These are phyloP conservation scores for Dissophora ornata DNA, from an alignment of 192 early-diverging fungal species.

Conservation along the genomic window DNA sequence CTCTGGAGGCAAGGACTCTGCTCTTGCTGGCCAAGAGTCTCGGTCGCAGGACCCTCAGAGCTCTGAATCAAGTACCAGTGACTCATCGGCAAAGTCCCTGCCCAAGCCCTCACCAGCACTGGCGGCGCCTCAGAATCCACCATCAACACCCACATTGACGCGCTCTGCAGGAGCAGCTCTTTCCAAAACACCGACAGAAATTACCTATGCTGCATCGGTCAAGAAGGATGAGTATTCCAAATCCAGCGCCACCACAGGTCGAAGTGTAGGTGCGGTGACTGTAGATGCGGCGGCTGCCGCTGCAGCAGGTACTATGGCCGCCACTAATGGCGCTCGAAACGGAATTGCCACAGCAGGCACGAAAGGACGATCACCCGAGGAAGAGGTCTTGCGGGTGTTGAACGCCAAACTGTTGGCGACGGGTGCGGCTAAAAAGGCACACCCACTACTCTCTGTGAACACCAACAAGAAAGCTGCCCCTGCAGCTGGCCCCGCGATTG, in stretches of 20 bases:
- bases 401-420: constrained; percentile 30
- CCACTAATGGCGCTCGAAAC: background rate
- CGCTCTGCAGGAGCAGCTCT: background rate
- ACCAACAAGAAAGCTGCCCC: background rate
- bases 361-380: constrained; percentile 36
- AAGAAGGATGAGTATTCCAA: constrained; percentile 9
- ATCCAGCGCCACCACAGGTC: background rate
- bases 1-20: constrained; percentile 1
- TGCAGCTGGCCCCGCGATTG: background rate
- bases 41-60: background rate
- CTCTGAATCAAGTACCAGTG: background rate
- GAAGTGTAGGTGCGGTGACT: constrained; percentile 20
- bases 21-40: constrained; percentile 42
- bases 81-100: background rate
- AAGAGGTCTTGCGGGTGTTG: constrained; percentile 40
- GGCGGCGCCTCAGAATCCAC: constrained; percentile 10
- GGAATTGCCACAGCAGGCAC: background rate
- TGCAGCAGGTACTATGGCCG: background rate
- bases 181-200: background rate
- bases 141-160: background rate
- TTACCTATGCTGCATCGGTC: constrained; percentile 15
- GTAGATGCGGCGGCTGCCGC: constrained; percentile 26
- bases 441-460: constrained; percentile 1
- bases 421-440: constrained; percentile 10
- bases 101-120: background rate